A percentile compares a stretch with the other conserved stretches of the same genome.
Conservation (phyloP, 108 stramenopile genomes). For the Thalassiosira profunda region DNA sequence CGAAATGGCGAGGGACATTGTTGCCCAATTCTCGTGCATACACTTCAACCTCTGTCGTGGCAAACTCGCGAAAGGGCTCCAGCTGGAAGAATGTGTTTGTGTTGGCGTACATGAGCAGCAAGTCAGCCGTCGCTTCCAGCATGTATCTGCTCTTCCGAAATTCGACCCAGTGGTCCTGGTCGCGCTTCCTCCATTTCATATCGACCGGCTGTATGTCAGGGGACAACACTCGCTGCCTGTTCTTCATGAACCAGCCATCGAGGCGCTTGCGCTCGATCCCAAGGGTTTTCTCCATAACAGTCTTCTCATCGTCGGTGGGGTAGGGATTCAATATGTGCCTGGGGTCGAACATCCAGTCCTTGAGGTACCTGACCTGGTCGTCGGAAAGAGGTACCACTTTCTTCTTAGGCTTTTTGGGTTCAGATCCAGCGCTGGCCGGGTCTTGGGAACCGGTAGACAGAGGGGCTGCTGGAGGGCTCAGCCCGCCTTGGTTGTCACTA, state of each 20-base stretch:
- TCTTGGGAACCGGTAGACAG: neutral
- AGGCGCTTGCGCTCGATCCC: constrained; percentile 34
- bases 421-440: neutral
- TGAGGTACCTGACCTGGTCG: constrained; percentile 36
- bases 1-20: constrained; percentile 61
- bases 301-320: constrained; percentile 41
- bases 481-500: no score
- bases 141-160: constrained; percentile 66
- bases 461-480: neutral
- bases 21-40: constrained; percentile 92
- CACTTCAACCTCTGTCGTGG: constrained; percentile 87
- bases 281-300: constrained; percentile 25
- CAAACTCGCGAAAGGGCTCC: constrained; percentile 68
- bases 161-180: constrained; percentile 24
- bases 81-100: constrained; percentile 82
- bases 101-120: constrained; percentile 81
- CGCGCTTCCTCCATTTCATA: constrained; percentile 33
- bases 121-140: constrained; percentile 84
- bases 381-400: constrained; percentile 17
- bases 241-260: constrained; percentile 37
- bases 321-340: constrained; percentile 44
- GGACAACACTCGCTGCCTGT: constrained; percentile 22
- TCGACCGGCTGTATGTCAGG: constrained; percentile 20
- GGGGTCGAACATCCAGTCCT: constrained; percentile 38
- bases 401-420: constrained; percentile 18